A percentile compares a stretch with the other conserved stretches of the same genome.
phyloP scores from a whole-genome alignment of 2,329 filamentous ascomycete species.

The Moelleriella libera region DNA sequence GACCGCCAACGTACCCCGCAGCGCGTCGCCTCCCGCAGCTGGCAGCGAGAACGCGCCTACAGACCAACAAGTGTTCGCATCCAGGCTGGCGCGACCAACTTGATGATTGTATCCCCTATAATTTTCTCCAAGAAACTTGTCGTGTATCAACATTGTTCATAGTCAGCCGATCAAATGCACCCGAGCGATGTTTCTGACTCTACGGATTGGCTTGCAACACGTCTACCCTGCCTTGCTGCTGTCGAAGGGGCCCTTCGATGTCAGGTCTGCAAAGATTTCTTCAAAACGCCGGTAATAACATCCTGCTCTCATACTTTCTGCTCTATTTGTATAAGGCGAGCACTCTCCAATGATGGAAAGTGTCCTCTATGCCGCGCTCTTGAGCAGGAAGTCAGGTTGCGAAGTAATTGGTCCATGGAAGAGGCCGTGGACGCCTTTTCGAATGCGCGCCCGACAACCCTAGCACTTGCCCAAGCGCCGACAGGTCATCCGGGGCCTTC shows the following conservation, averaged over 20 bases:
- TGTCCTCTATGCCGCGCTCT: constrained; percentile 70
- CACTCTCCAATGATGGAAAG: constrained; percentile 67
- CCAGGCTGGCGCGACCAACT: no score
- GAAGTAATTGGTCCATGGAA: constrained; percentile 72
- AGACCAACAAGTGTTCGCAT: no score
- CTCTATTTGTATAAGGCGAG: constrained; percentile 84
- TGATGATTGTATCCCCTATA: no score
- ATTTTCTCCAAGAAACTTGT: no score
- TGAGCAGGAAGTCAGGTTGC: constrained; percentile 74
- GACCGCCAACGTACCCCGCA: no score
- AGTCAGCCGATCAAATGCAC: constrained; percentile 11
- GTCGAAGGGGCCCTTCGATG: constrained; percentile 83
- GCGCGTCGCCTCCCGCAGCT: no score
- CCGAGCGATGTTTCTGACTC: constrained; percentile 48
- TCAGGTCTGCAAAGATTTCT: constrained; percentile 97
- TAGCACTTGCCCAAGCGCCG: constrained; percentile 45
- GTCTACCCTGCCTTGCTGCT: constrained; percentile 47
- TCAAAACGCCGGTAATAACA: constrained; percentile 85
- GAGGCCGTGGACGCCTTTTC: constrained; percentile 73
- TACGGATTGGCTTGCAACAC: constrained; percentile 72
- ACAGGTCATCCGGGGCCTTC: constrained; percentile 9
- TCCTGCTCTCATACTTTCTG: constrained; percentile 94
- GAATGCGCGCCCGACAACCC: constrained; percentile 43
- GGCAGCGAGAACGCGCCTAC: no score
- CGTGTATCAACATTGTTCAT: no score